Conservation (phyloP, 352 stramenopile genomes). For the Phytophthora quininea region DNA sequence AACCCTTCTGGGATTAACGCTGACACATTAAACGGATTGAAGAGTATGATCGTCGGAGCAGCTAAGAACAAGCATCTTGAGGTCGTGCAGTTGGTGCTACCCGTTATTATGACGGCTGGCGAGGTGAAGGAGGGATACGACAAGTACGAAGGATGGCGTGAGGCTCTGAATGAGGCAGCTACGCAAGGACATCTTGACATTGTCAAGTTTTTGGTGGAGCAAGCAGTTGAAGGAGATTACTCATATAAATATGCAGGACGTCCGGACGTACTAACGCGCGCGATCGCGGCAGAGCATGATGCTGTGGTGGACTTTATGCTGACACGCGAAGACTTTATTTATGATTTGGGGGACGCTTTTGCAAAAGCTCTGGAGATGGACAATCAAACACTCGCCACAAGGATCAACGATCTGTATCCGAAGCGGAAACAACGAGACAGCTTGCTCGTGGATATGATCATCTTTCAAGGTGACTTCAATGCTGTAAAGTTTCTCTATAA, state of each 20-base stretch:
- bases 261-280: neutral
- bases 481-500: neutral
- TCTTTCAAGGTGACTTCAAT: neutral
- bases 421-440: neutral
- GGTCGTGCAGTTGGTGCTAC: neutral
- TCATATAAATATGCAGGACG: neutral
- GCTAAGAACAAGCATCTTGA: neutral
- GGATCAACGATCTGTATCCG: conserved; percentile 1
- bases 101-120: neutral
- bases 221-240: neutral
- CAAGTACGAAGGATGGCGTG: neutral
- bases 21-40: neutral
- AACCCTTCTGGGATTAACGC: neutral
- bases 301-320: conserved; percentile 7
- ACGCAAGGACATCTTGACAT: neutral
- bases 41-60: neutral
- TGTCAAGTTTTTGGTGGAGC: neutral
- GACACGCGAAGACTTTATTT: neutral
- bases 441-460: neutral
- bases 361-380: neutral
- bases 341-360: neutral
- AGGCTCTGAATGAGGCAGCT: neutral
- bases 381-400: neutral
- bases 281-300: neutral
- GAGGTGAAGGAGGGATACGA: neutral